Conservation (phyloP, 2,329 filamentous ascomycete species). For the Xylariales sp. region DNA sequence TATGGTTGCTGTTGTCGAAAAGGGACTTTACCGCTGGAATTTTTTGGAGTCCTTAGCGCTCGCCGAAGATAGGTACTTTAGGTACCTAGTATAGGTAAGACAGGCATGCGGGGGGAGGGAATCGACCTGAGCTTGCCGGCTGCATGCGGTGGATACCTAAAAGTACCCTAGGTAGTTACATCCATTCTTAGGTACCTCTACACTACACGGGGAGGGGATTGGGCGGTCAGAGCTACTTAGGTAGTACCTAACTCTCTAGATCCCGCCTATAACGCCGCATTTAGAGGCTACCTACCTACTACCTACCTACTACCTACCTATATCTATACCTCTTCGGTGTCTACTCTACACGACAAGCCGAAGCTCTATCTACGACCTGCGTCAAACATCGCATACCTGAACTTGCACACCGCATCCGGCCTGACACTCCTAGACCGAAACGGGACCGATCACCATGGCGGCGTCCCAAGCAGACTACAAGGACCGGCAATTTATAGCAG, state of each 20-base stretch:
- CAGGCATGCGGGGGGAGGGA: not conserved
- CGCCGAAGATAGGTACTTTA: not conserved
- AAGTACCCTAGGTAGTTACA: too few relatives aligned
- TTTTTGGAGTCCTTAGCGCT: conserved; percentile 4
- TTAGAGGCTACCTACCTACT: not conserved
- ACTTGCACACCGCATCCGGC: conserved; percentile 15
- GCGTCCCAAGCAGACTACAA: conserved; percentile 71
- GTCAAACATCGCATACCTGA: conserved; percentile 1
- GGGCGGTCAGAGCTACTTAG: conserved; percentile 1
- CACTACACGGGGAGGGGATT: not conserved
- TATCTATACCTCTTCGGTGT: not conserved
- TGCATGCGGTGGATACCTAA: conserved; percentile 13
- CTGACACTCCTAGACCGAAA: conserved; percentile 2
- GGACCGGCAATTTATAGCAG: conserved; percentile 94
- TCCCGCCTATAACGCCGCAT: too few relatives aligned
- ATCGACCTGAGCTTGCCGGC: not conserved
- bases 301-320: not conserved
- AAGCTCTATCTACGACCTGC: conserved; percentile 11
- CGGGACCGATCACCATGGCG: conserved; percentile 51
- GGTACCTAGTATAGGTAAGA: not conserved
- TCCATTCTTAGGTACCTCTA: not conserved
- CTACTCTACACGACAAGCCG: not conserved
- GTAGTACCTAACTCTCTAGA: too few relatives aligned
- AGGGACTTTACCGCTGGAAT: not conserved
- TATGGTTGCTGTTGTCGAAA: conserved; percentile 32